Base-by-base conservation (phyloP, 2,329 filamentous ascomycete species). In the Karstenula rhodostoma region DNA sequence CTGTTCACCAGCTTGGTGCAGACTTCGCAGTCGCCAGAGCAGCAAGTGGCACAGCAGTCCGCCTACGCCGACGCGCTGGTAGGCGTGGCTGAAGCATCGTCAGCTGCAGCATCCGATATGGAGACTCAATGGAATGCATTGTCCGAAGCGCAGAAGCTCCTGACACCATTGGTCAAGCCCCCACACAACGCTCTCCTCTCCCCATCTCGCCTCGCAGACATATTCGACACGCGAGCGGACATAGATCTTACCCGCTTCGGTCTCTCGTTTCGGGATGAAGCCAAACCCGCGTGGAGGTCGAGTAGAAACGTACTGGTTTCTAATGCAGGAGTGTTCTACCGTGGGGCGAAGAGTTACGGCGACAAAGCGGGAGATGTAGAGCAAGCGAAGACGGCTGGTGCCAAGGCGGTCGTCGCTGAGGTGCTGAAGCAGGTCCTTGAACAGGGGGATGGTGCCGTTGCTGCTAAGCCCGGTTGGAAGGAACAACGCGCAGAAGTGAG, bases 61-160 rank as follows among this genome's bases (percentile, higher is more conserved):
- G 82, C 80, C 46, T 84, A 86, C 69, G 86, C 86, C 6, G 85
- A 88, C 57, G 83, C 86, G 2, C 80, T 89, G 15, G 78, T 84
- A 15, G 78, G 83, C 13, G 83, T 86, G 63, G 84, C 85, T 44
- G 78, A 81, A n/a, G 80, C 82, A 10, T 67, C 85, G 33, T 71
- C 76, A 33, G 73, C 76, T 44, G 62, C 56, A 0, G 29, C 62
- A 1, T 59, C 68, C 46, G 68, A 73, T 47, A 56, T 58, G 0
- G 68, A 73, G 1, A 64, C 67, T 25, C 75, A 76, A 56, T 77
- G 75, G 75, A 73, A 69, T 2, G 70, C 75, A 7, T 68, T 78
- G 1, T 69, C 72, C 2, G 68, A 71, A 33, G 69, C 73, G 0
- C 74, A 76, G 49, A 69, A 65, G 4, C 56, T 72, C 1, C 72